Percentiles rank a stretch among this genome's conserved stretches.
Evolutionary conservation across 768 basidiomycete genomes (phyloP).

Genomic region (Xerocomellus intermedius): DNA sequence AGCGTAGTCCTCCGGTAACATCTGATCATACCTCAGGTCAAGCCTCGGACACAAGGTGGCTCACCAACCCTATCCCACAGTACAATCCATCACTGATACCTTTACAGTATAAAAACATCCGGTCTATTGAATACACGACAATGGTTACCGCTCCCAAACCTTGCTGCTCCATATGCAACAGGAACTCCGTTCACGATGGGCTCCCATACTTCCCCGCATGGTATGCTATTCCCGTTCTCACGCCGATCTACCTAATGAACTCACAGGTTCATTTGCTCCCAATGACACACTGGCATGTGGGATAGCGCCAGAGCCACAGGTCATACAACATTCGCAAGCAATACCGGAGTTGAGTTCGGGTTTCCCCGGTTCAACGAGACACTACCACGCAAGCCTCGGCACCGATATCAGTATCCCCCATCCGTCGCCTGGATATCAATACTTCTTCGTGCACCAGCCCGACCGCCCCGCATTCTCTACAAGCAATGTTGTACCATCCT

Average conservation of each 20-base stretch:
- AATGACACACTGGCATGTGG: neutral
- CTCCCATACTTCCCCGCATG: neutral
- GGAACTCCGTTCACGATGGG: no score
- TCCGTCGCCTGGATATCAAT: no score
- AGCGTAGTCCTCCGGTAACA: neutral
- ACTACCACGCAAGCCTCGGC: neutral
- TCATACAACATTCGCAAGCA: neutral
- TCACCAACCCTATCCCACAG: no score
- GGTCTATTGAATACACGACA: neutral
- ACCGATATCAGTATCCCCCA: no score
- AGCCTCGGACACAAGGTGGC: neutral
- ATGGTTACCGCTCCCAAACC: neutral
- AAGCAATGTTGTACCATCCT: no score
- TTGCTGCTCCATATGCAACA: neutral
- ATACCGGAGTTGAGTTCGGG: neutral
- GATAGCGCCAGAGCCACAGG: neutral
- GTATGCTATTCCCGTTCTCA: neutral
- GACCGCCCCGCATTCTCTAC: no score
- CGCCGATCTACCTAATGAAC: neutral
- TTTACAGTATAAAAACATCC: neutral
- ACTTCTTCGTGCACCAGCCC: no score
- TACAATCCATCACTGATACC: neutral
- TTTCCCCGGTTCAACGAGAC: neutral
- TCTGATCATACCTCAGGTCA: neutral
- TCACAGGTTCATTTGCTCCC: neutral